Conservation (phyloP, 2,329 filamentous ascomycete species). For the Daldinia eschscholtzii region DNA sequence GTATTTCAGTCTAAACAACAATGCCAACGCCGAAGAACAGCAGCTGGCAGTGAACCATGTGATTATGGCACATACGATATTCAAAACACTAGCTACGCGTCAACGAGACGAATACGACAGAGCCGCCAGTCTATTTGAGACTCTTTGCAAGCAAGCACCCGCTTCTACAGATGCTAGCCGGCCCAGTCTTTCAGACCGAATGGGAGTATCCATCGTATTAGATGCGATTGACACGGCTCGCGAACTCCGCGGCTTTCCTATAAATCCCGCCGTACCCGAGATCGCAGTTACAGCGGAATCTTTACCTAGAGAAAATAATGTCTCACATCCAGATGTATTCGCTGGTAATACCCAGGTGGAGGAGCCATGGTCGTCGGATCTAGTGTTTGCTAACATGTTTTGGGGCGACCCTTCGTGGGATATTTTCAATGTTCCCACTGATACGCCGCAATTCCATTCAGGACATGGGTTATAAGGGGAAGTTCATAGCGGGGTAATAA, state of each 20-base stretch:
- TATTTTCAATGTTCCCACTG: constrained; percentile 41
- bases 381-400: constrained; percentile 44
- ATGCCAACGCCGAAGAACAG: constrained; percentile 47
- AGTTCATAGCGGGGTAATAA: not conserved
- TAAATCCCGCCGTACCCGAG: constrained; percentile 33
- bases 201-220: constrained; percentile 48
- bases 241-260: constrained; percentile 35
- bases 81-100: constrained; percentile 42
- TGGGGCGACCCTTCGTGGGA: constrained; percentile 50
- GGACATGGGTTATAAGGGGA: constrained; percentile 25
- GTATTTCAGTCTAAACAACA: constrained; percentile 48
- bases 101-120: constrained; percentile 47
- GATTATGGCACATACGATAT: constrained; percentile 48
- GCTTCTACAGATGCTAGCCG: constrained; percentile 39
- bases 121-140: constrained; percentile 48
- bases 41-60: constrained; percentile 50
- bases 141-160: constrained; percentile 47
- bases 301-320: constrained; percentile 10
- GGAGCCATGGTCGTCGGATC: constrained; percentile 45
- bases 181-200: constrained; percentile 41
- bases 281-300: constrained; percentile 10
- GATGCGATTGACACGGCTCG: constrained; percentile 43
- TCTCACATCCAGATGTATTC: constrained; percentile 25
- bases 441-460: constrained; percentile 31
- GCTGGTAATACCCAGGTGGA: constrained; percentile 22